Base-by-base conservation (phyloP, 169 alveolate genomes). In the Plasmodium inui region DNA sequence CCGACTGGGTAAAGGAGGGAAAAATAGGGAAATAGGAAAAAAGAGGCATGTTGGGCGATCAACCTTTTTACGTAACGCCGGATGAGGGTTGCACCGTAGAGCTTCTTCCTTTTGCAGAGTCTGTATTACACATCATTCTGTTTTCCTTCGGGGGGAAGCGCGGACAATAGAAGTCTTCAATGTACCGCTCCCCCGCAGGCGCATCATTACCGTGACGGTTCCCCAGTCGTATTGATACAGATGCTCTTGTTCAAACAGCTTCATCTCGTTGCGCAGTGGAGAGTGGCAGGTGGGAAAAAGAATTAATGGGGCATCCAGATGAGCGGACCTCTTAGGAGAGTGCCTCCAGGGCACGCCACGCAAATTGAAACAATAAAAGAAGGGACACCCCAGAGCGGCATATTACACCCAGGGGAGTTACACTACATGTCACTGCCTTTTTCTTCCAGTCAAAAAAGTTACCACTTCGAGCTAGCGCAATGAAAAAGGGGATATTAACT, bases 211-310 rank as follows among this genome's bases (percentile, higher is more conserved):
- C 26, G 92, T 84, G 50, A 84, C 92, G 28, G 92, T 84, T 17
- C 83, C 92, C 92, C 92, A 84, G 73, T 84, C 92, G 70, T 84
- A 61, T 2, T 84, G 67, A 39, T 84, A 84, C 83, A 41, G 70
- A 41, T 84, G 78, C 44, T 84, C 92, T 37, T 84, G 92, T 41
- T 84, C 82, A 70, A 84, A 84, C 19, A 70, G 82, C 53, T 84
- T 84, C 92, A 84, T 84, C 74, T 32, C 53, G 55, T 44, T 9
- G n/a, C 55, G 1, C n/a, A 0, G 55, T 41, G 55, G 55, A 12
- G 6, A 44, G 55, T 44, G 55, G 55, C 55, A 44, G 55, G 5
- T 0, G 17, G 55, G 3, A 44, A 44, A 3, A 44, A 44, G 55
- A 0, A n/a, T 10, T 17, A 44, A 44, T 0, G 17, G n/a, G 55